phyloP scores from a whole-genome alignment of 371 early-diverging fungal species.

The Umbelopsis sp. region DNA sequence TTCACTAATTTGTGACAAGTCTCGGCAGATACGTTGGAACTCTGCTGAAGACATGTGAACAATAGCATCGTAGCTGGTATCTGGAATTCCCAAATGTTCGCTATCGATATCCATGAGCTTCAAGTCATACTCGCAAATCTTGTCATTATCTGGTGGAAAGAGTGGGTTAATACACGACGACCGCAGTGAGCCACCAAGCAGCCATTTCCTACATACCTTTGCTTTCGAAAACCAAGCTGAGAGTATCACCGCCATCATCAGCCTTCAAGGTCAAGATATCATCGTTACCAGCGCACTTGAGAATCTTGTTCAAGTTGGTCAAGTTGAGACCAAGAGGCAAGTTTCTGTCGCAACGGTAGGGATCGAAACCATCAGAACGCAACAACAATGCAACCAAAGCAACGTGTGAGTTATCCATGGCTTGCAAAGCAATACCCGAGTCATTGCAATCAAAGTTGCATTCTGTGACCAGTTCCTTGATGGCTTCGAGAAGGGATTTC shows the following conservation, averaged over 20 bases:
- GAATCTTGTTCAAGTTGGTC: slow-evolving; percentile 85
- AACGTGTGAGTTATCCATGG: slow-evolving; percentile 99
- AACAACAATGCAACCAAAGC: slow-evolving; percentile 92
- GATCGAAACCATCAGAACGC: slow-evolving; percentile 90
- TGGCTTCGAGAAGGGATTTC: slow-evolving; percentile 94
- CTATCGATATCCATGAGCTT: slow-evolving; percentile 98
- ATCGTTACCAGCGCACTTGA: slow-evolving; percentile 93
- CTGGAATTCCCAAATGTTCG: slow-evolving; percentile 96
- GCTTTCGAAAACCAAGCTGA: slow-evolving; percentile 87
- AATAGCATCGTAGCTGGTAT: slow-evolving; percentile 89
- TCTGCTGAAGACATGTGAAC: slow-evolving; percentile 89
- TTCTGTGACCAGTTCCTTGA: slow-evolving; percentile 96
- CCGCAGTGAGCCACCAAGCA: not conserved
- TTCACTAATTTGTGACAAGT: slow-evolving; percentile 86
- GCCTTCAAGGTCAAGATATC: slow-evolving; percentile 92
- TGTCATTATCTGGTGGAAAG: slow-evolving; percentile 68
- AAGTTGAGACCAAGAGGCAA: slow-evolving; percentile 93
- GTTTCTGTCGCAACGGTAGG: slow-evolving; percentile 95
- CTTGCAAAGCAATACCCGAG: slow-evolving; percentile 96
- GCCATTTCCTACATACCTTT: slow-evolving; percentile 47
- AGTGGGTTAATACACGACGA: not conserved
- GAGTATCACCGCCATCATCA: slow-evolving; percentile 83
- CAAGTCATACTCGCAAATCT: slow-evolving; percentile 91
- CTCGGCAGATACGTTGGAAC: slow-evolving; percentile 93
- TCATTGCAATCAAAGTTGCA: slow-evolving; percentile 98